These are phyloP conservation scores for Pseudogymnoascus sp. DNA, from an alignment of 2,329 filamentous ascomycete genomes.

Conservation along the genomic window DNA sequence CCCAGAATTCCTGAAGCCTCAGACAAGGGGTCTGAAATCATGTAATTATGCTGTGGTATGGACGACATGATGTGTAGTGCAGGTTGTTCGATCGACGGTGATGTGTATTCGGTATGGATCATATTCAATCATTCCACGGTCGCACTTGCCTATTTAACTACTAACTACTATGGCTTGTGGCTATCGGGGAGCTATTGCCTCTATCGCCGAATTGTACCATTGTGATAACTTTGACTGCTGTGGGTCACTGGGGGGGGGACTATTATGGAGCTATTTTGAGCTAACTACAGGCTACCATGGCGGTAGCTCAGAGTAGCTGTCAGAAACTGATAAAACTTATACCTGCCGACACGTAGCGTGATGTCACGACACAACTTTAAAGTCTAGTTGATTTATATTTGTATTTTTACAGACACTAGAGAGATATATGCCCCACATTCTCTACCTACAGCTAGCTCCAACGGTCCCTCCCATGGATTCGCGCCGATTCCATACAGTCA, in stretches of 20 bases:
- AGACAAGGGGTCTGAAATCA: background rate
- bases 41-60: background rate
- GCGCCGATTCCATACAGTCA: background rate
- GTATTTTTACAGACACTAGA: background rate
- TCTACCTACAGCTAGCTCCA: background rate
- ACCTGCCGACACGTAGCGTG: background rate
- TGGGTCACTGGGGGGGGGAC: background rate
- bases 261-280: background rate
- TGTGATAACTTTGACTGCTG: background rate
- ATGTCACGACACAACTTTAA: background rate
- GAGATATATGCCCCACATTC: background rate
- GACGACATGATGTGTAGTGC: background rate
- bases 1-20: background rate
- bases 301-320: background rate
- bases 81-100: background rate
- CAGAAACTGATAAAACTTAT: background rate
- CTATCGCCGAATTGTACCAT: background rate
- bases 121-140: background rate
- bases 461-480: background rate
- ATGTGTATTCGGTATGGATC: background rate
- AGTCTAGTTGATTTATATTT: background rate
- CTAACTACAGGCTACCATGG: background rate
- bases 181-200: background rate
- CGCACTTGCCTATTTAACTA: background rate
- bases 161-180: background rate